Evolutionary conservation across 495 filamentous ascomycete genomes (phyloP).

Genomic region (Penicillium angulare): DNA sequence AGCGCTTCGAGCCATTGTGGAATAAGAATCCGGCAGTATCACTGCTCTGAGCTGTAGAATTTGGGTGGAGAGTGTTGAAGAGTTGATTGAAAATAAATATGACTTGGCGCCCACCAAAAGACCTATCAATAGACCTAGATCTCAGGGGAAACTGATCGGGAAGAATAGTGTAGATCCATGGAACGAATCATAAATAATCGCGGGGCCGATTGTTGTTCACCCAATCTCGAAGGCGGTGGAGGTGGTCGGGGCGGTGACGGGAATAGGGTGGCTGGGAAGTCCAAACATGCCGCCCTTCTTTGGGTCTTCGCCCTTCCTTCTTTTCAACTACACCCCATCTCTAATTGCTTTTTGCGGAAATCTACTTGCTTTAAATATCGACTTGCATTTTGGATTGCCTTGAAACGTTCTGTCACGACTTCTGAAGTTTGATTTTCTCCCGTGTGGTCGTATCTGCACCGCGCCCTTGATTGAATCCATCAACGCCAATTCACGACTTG

Average conservation of each 20-base stretch:
- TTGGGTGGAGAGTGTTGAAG: no score
- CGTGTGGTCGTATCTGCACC: not conserved
- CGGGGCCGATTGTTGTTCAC: slow-evolving; percentile 11
- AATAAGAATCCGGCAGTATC: not conserved
- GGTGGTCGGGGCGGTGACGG: slow-evolving; percentile 8
- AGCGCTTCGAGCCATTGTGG: slow-evolving; percentile 36
- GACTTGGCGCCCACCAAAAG: no score
- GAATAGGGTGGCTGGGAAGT: slow-evolving; percentile 9
- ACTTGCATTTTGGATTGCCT: no score
- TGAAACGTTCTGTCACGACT: not conserved
- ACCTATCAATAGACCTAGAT: slow-evolving; percentile 1
- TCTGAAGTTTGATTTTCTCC: not conserved
- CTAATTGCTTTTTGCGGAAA: slow-evolving; percentile 1
- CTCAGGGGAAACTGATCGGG: slow-evolving; percentile 6
- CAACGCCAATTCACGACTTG: slow-evolving; percentile 3
- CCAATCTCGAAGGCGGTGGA: slow-evolving; percentile 15
- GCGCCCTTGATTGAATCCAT: slow-evolving; percentile 17
- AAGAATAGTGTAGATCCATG: slow-evolving; percentile 12
- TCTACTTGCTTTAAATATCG: not conserved
- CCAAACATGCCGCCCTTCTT: slow-evolving; percentile 21
- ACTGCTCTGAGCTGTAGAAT: not conserved
- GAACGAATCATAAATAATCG: slow-evolving; percentile 5
- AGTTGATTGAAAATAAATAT: no score
- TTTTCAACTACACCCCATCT: slow-evolving; percentile 3
- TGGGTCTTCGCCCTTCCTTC: slow-evolving; percentile 23